Conservation (phyloP, 1,139 yeast species). For the Waltiozyma sp. region DNA sequence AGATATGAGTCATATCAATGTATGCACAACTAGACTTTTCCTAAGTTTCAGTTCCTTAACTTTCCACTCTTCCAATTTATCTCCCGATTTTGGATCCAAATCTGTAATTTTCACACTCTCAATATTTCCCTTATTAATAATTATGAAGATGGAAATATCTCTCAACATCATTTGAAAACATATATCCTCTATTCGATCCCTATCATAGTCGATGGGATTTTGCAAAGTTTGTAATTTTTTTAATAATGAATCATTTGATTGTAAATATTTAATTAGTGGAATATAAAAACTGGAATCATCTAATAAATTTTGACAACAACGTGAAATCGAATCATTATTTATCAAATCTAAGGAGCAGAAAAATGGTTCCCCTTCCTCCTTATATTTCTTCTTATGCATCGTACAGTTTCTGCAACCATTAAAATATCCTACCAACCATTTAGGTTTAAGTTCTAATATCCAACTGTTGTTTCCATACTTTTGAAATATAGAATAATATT, state of each 20-base stretch:
- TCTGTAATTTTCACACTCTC: conserved; percentile 20
- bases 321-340: conserved; percentile 6
- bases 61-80: conserved; percentile 23
- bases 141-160: conserved; percentile 25
- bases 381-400: conserved; percentile 20
- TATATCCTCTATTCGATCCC: conserved; percentile 14
- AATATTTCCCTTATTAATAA: not conserved
- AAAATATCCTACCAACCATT: conserved; percentile 28
- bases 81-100: conserved; percentile 23
- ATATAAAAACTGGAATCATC: not conserved
- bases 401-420: conserved; percentile 34
- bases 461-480: not conserved
- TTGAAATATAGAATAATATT: conserved; percentile 8
- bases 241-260: conserved; percentile 3
- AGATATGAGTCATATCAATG: not conserved
- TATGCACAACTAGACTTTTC: not conserved
- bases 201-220: conserved; percentile 4
- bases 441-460: conserved; percentile 32
- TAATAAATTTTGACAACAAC: conserved; percentile 1
- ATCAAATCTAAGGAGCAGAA: conserved; percentile 28
- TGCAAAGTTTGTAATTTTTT: conserved; percentile 5
- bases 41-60: conserved; percentile 18
- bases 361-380: too few species aligned
- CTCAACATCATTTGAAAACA: conserved; percentile 26
- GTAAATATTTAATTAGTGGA: conserved; percentile 6